Evolutionary conservation across 169 alveolate species (phyloP).

Genomic region (Amoebophrya sp.): DNA sequence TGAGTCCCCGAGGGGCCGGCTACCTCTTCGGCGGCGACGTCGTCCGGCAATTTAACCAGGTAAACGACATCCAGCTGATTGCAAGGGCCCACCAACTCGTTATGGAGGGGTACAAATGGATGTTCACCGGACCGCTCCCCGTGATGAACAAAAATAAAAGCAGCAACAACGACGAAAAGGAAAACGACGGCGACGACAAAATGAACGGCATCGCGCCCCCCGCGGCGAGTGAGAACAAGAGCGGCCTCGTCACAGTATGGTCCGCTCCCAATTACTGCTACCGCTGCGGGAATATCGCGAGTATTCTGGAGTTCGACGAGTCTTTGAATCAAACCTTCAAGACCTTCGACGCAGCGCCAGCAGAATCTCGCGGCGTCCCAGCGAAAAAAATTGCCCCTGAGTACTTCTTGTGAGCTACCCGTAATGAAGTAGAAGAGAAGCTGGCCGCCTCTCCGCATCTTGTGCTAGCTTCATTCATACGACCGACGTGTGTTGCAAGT

Average conservation of each 20-base stretch:
- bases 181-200: no score
- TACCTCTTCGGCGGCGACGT: slow-evolving; percentile 92
- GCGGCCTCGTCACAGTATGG: slow-evolving; percentile 83
- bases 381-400: slow-evolving; percentile 76
- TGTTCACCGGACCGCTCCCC: no score
- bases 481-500: no score
- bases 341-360: slow-evolving; percentile 46
- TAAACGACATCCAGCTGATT: slow-evolving; percentile 84
- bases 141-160: no score
- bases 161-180: no score
- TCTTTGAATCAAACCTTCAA: slow-evolving; percentile 40
- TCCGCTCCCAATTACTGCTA: slow-evolving; percentile 96
- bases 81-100: slow-evolving; percentile 93
- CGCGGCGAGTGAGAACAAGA: no score
- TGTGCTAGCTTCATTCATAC: no score
- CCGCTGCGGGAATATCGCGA: slow-evolving; percentile 82
- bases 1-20: slow-evolving; percentile 97
- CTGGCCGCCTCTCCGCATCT: no score
- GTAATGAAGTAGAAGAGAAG: no score
- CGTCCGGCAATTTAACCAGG: slow-evolving; percentile 70
- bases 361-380: slow-evolving; percentile 69
- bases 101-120: slow-evolving; percentile 76
- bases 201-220: no score
- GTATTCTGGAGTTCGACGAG: slow-evolving; percentile 49
- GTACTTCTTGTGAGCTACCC: slow-evolving; percentile 67